A percentile compares a stretch with the other conserved stretches of the same genome.
phyloP scores from a whole-genome alignment of 441 rosid species.

The Geranium incanum region DNA sequence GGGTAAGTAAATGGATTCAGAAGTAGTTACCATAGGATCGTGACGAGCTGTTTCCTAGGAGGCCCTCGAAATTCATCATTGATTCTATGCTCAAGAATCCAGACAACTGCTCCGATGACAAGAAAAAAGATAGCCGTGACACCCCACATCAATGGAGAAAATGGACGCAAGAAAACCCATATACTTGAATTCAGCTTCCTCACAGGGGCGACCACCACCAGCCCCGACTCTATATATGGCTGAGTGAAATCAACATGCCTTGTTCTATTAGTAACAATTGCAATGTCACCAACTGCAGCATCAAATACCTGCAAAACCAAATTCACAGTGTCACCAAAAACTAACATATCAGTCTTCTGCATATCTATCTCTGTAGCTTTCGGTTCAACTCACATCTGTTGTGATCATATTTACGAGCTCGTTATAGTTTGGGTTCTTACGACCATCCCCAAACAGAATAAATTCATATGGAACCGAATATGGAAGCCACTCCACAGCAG shows the following conservation, averaged over 20 bases:
- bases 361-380: no score
- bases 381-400: constrained; percentile 51
- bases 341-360: neutral
- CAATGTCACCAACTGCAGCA: constrained; percentile 77
- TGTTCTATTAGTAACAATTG: constrained; percentile 67
- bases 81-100: constrained; percentile 71
- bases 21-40: constrained; percentile 69
- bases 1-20: no score
- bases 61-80: constrained; percentile 83
- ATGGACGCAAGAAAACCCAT: constrained; percentile 70
- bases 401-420: constrained; percentile 67
- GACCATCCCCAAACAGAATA: constrained; percentile 55
- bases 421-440: constrained; percentile 47
- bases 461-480: constrained; percentile 77
- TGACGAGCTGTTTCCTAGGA: constrained; percentile 63
- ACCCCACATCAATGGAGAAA: constrained; percentile 60
- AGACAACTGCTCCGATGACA: constrained; percentile 63
- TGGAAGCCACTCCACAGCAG: constrained; percentile 64
- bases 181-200: constrained; percentile 43
- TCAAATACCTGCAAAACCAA: constrained; percentile 70
- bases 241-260: constrained; percentile 82
- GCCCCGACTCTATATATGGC: constrained; percentile 77
- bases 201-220: constrained; percentile 83
- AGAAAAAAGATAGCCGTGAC: constrained; percentile 59
- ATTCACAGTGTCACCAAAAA: neutral